These are phyloP conservation scores for Phyllosticta paracitricarpa DNA, from an alignment of 2,329 filamentous ascomycete species.

Conservation along the genomic window DNA sequence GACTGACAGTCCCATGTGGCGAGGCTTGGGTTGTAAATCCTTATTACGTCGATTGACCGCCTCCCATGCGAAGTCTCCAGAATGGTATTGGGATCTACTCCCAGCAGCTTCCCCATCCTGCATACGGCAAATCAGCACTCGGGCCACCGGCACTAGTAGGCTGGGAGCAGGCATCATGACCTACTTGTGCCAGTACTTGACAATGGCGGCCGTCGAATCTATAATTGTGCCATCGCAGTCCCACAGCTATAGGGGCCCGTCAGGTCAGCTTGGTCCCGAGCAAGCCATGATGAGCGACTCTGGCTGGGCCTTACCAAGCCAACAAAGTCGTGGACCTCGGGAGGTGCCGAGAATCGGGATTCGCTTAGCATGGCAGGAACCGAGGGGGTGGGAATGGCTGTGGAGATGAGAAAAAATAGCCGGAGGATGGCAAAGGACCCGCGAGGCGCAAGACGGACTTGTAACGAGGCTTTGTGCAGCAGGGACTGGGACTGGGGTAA, in stretches of 20 bases:
- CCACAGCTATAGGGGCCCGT: constrained; percentile 38
- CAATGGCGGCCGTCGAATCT: constrained; percentile 66
- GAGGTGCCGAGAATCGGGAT: constrained; percentile 31
- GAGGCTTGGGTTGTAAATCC: constrained; percentile 68
- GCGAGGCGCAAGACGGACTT: not conserved
- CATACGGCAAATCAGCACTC: not conserved
- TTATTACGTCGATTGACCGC: constrained; percentile 76
- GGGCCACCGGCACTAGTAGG: not conserved
- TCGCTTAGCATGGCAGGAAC: constrained; percentile 11
- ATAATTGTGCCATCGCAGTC: constrained; percentile 81
- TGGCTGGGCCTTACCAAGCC: constrained; percentile 27
- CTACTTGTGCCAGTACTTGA: constrained; percentile 65
- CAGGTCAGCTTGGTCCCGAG: not conserved
- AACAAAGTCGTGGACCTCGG: constrained; percentile 31
- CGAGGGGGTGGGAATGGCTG: not conserved
- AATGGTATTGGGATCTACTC: constrained; percentile 74
- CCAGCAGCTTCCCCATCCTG: constrained; percentile 73
- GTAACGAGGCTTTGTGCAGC: not conserved
- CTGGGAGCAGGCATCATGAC: constrained; percentile 1
- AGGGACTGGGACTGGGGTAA: too few relatives aligned
- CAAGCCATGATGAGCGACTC: not conserved
- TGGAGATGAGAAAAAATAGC: not conserved
- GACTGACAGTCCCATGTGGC: constrained; percentile 87
- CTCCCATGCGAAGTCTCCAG: constrained; percentile 86
- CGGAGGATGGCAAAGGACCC: not conserved